Evolutionary conservation across 306 rosid genomes (phyloP).

Genomic region (Gleditsia sinensis): DNA sequence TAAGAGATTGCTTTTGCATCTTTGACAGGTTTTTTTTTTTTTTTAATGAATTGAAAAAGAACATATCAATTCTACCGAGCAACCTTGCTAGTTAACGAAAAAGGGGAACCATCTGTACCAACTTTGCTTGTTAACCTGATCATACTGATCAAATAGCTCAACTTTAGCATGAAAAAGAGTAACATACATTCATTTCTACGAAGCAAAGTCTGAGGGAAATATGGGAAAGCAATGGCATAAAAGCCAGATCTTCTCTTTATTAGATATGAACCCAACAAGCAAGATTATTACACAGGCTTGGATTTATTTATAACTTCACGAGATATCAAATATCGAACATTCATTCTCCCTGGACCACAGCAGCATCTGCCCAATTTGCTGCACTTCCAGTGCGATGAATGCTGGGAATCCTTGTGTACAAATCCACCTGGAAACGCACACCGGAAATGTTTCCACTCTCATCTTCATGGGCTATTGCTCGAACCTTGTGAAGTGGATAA

Average conservation of each 20-base stretch:
- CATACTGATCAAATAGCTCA: no score
- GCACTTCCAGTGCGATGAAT: slow-evolving; percentile 64
- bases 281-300: neutral
- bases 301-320: neutral
- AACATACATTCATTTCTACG: no score
- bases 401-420: slow-evolving; percentile 53
- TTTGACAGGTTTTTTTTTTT: no score
- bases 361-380: slow-evolving; percentile 55
- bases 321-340: slow-evolving; percentile 4
- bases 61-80: no score
- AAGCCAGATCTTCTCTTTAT: slow-evolving; percentile 4
- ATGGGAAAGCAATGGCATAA: no score
- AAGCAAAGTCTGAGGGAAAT: no score
- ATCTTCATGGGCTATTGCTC: slow-evolving; percentile 45
- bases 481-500: slow-evolving; percentile 63
- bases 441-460: slow-evolving; percentile 52
- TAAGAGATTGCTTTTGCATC: no score
- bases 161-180: no score
- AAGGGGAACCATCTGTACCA: no score
- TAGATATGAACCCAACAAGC: neutral
- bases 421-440: slow-evolving; percentile 60
- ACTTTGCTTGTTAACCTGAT: no score
- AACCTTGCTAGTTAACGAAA: no score
- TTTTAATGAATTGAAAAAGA: no score
- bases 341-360: slow-evolving; percentile 36